Conservation (phyloP, 2,329 filamentous ascomycete genomes). For the Colletotrichum sp. region DNA sequence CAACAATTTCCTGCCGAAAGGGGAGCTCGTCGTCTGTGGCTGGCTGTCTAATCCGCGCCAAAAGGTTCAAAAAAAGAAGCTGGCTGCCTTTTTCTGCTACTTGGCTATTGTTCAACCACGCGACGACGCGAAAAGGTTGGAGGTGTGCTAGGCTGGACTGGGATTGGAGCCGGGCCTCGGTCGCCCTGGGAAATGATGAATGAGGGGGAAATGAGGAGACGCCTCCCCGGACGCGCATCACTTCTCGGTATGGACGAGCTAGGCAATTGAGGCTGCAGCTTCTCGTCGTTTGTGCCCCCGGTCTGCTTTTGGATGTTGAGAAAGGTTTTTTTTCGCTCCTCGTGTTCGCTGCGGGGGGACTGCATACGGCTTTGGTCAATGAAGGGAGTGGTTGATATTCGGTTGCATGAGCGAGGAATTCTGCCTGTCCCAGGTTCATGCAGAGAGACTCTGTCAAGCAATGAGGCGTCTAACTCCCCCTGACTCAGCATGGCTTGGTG, state of each 20-base stretch:
- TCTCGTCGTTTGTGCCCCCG: not conserved
- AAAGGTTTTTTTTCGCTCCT: not conserved
- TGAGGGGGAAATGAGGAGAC: conserved; percentile 9
- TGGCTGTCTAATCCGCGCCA: not conserved
- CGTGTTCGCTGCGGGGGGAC: not conserved
- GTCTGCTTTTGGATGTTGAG: not conserved
- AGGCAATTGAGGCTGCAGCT: not conserved
- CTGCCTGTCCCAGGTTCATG: not conserved
- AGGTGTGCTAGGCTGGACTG: not conserved
- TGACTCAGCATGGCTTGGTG: not conserved
- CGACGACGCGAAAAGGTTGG: not conserved
- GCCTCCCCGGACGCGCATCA: not conserved
- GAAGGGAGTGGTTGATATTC: not conserved
- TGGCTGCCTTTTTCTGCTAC: not conserved
- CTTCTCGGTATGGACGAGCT: not conserved
- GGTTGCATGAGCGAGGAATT: not conserved
- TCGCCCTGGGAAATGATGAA: not conserved
- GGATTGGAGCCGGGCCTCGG: not conserved
- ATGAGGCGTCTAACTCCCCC: not conserved
- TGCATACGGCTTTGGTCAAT: not conserved
- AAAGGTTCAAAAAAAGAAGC: not conserved
- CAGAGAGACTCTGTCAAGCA: not conserved
- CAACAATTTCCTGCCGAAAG: not conserved
- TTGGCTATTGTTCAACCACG: not conserved
- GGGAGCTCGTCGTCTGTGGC: not conserved